These are phyloP conservation scores for Exophiala spinifera DNA, from an alignment of 2,329 filamentous ascomycete genomes.

Conservation along the genomic window DNA sequence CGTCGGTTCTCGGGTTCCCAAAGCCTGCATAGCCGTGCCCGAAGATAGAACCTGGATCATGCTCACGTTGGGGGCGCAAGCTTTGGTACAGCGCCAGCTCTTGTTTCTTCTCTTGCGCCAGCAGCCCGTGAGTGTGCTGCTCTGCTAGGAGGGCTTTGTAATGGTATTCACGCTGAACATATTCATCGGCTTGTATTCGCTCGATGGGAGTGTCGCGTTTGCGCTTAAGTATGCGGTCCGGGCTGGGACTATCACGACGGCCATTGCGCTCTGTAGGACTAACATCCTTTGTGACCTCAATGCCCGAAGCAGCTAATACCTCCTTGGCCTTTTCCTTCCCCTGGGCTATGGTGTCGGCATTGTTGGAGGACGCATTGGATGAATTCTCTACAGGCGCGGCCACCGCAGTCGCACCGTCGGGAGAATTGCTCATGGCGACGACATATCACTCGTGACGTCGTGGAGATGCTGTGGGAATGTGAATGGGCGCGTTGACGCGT, in stretches of 20 bases:
- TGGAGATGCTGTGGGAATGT: not conserved
- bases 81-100: slow-evolving; percentile 69
- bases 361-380: slow-evolving; percentile 9
- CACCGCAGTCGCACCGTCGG: slow-evolving; percentile 21
- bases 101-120: slow-evolving; percentile 62
- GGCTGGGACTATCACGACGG: slow-evolving; percentile 29
- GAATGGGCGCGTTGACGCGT: slow-evolving; percentile 16
- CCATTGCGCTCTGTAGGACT: slow-evolving; percentile 33
- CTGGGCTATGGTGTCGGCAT: slow-evolving; percentile 50
- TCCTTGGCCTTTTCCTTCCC: slow-evolving; percentile 61
- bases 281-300: slow-evolving; percentile 33
- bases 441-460: slow-evolving; percentile 17
- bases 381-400: slow-evolving; percentile 17
- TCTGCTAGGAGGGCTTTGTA: slow-evolving; percentile 54
- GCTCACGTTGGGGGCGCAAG: slow-evolving; percentile 57
- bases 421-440: slow-evolving; percentile 22
- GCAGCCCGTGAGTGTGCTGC: slow-evolving; percentile 54
- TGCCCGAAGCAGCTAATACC: slow-evolving; percentile 53
- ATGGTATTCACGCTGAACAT: slow-evolving; percentile 62
- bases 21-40: slow-evolving; percentile 79
- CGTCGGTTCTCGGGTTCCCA: slow-evolving; percentile 80
- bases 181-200: slow-evolving; percentile 59
- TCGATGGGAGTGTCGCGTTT: slow-evolving; percentile 46
- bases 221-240: slow-evolving; percentile 40
- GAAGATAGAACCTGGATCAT: slow-evolving; percentile 59